These are phyloP conservation scores for Monilinia aucupariae DNA, from an alignment of 2,329 filamentous ascomycete genomes.

Conservation along the genomic window DNA sequence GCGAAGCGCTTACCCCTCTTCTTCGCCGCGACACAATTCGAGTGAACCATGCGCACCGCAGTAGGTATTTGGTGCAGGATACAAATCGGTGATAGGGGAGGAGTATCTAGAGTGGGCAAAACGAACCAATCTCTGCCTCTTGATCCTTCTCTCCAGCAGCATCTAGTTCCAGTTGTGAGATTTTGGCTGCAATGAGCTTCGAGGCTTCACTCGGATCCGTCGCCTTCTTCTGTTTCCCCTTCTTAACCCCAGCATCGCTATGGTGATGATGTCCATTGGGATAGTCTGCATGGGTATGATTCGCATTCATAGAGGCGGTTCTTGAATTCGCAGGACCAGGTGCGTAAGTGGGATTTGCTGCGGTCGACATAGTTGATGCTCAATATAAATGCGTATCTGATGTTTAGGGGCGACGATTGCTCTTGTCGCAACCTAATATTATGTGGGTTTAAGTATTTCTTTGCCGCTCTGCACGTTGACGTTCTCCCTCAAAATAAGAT, in stretches of 20 bases:
- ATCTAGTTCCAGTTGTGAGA: constrained; percentile 91
- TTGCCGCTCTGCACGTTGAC: constrained; percentile 15
- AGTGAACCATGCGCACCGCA: background rate
- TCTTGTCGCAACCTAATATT: constrained; percentile 10
- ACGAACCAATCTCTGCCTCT: constrained; percentile 88
- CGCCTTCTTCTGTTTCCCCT: constrained; percentile 78
- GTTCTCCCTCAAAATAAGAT: constrained; percentile 14
- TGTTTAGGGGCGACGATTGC: constrained; percentile 12
- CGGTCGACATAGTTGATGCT: constrained; percentile 32
- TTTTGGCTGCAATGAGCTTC: constrained; percentile 85
- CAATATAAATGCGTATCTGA: constrained; percentile 13
- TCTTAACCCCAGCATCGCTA: constrained; percentile 55
- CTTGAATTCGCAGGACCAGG: constrained; percentile 34
- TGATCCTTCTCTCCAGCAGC: constrained; percentile 91
- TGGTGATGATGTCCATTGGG: constrained; percentile 39
- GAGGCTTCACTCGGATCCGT: constrained; percentile 84
- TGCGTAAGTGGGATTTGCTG: constrained; percentile 37
- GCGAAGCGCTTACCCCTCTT: constrained; percentile 17
- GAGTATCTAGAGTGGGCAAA: constrained; percentile 22
- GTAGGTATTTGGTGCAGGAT: background rate
- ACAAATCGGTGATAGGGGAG: constrained; percentile 1
- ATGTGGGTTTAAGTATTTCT: constrained; percentile 12
- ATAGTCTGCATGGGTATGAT: constrained; percentile 28
- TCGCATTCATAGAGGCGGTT: constrained; percentile 30
- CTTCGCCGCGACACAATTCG: constrained; percentile 7